Evolutionary conservation across 176 grass and related monocot species (phyloP).

Genomic region (Cenchrus fungigraminus): DNA sequence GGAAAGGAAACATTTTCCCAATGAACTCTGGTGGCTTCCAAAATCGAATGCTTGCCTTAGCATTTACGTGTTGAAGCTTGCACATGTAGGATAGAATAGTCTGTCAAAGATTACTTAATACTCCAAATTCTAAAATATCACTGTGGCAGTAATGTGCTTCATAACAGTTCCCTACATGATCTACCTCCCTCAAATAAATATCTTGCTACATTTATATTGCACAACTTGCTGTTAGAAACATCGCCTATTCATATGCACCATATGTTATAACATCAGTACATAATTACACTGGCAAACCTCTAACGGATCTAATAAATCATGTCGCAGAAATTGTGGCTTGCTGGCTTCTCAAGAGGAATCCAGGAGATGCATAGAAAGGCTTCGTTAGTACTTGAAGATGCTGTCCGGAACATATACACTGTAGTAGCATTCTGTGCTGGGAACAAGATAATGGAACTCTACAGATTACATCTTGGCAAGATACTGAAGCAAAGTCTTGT

Average conservation of each 20-base stretch:
- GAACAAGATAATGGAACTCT: conserved; percentile 97
- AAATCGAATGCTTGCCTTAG: neutral
- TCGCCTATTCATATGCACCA: conserved; percentile 12
- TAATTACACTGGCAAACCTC: conserved; percentile 25
- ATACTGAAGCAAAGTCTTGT: conserved; percentile 92
- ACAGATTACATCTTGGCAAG: conserved; percentile 83
- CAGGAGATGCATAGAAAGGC: conserved; percentile 99
- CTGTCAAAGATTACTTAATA: conserved; percentile 23
- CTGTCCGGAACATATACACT: conserved; percentile 98
- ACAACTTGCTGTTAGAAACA: neutral
- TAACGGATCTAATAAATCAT: conserved; percentile 34
- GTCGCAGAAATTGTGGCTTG: conserved; percentile 98
- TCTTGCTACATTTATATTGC: neutral
- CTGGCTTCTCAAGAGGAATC: conserved; percentile 98
- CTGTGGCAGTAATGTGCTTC: neutral
- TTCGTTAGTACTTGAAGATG: conserved; percentile 97
- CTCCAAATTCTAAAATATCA: conserved; percentile 5
- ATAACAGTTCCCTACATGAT: conserved; percentile 21
- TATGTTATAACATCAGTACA: conserved; percentile 15
- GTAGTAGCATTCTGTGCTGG: conserved; percentile 99
- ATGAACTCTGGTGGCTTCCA: neutral
- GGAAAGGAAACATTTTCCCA: neutral
- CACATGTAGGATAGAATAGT: neutral
- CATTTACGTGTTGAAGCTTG: conserved; percentile 2
- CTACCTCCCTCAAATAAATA: neutral